A percentile compares a stretch with the other conserved stretches of the same genome.
These are phyloP conservation scores for Teunomyces funiuensis DNA, from an alignment of 805 yeast species.

Conservation along the genomic window DNA sequence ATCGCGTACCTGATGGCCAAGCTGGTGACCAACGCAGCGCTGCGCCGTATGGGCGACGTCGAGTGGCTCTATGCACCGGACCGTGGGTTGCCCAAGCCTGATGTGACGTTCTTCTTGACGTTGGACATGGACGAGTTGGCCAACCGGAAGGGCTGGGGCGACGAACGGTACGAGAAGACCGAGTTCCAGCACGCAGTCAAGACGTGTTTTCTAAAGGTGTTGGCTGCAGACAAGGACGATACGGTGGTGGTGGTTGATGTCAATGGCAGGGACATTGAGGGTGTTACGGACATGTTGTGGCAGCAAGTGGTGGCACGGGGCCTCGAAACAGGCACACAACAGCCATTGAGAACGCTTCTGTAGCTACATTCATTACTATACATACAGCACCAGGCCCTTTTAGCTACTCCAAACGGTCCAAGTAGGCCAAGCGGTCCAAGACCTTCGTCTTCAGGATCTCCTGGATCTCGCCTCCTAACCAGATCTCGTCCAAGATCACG, in stretches of 20 bases:
- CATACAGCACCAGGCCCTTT: neutral
- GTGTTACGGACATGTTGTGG: constrained; percentile 54
- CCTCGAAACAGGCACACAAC: neutral
- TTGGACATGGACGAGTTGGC: constrained; percentile 46
- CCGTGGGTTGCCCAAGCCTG: constrained; percentile 83
- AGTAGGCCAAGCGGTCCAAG: constrained; percentile 59
- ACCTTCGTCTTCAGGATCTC: constrained; percentile 75
- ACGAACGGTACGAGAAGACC: constrained; percentile 82
- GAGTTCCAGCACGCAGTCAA: constrained; percentile 77
- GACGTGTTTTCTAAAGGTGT: constrained; percentile 51
- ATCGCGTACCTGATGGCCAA: constrained; percentile 91
- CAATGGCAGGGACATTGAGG: constrained; percentile 53
- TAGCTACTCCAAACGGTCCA: constrained; percentile 59
- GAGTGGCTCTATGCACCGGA: constrained; percentile 86
- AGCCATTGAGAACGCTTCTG: neutral
- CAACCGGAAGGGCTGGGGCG: constrained; percentile 80
- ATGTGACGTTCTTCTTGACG: constrained; percentile 73
- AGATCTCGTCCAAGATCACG: constrained; percentile 80
- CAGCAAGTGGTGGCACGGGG: constrained; percentile 8
- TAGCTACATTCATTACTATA: neutral
- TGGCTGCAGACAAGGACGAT: constrained; percentile 27
- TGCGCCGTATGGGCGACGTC: constrained; percentile 36
- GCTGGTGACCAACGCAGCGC: constrained; percentile 38
- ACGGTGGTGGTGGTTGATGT: constrained; percentile 53
- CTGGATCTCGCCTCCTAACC: constrained; percentile 86